These are phyloP conservation scores for Talaromyces thailandensis DNA, from an alignment of 495 filamentous ascomycete genomes.

Conservation along the genomic window DNA sequence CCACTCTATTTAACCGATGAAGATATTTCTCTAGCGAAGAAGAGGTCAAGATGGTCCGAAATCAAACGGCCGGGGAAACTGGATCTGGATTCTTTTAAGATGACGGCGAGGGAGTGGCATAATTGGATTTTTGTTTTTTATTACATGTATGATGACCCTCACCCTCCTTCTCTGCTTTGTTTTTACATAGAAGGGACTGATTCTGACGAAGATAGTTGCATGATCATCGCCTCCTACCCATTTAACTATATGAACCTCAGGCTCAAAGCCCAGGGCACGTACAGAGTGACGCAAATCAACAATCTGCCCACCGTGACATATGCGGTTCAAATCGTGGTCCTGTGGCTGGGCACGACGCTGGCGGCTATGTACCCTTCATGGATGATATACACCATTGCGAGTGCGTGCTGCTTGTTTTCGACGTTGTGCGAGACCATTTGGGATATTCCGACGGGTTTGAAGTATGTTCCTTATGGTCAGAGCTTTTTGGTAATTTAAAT, in stretches of 20 bases:
- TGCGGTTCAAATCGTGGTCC: constrained; percentile 33
- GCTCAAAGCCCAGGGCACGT: constrained; percentile 34
- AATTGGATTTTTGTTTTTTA: constrained; percentile 38
- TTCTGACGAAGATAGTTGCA: constrained; percentile 17
- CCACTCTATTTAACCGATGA: constrained; percentile 30
- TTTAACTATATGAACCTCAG: constrained; percentile 35
- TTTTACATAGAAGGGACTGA: neutral
- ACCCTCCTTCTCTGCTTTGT: neutral
- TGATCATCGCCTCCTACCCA: constrained; percentile 33
- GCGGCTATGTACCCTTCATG: constrained; percentile 38
- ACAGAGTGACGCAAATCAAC: constrained; percentile 37
- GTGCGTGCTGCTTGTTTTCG: constrained; percentile 26
- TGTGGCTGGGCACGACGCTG: constrained; percentile 35
- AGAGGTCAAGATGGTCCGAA: constrained; percentile 16
- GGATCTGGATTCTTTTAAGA: constrained; percentile 30
- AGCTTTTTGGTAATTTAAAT: no score
- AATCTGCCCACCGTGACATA: constrained; percentile 34
- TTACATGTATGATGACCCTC: constrained; percentile 37
- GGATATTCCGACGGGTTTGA: constrained; percentile 31
- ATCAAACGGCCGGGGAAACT: constrained; percentile 28
- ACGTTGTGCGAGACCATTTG: constrained; percentile 36
- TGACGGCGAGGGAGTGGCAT: constrained; percentile 34
- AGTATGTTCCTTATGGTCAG: no score
- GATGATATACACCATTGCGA: constrained; percentile 28
- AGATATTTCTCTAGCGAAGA: constrained; percentile 30